phyloP scores from a whole-genome alignment of 352 stramenopile species.

The Thalassiosira pacifica region DNA sequence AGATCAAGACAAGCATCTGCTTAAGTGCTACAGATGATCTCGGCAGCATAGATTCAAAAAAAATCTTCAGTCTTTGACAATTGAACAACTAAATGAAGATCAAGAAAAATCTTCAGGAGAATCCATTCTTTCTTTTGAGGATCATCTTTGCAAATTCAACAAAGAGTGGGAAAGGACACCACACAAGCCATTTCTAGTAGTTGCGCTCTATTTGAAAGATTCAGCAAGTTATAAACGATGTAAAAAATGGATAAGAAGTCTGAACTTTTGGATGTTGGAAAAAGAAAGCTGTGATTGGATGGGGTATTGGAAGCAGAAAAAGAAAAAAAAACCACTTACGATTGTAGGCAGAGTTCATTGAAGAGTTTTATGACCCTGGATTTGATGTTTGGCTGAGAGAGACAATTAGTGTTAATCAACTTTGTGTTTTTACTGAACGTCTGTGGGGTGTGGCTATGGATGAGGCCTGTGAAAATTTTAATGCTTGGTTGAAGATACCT shows the following conservation, averaged over 20 bases:
- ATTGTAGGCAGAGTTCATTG: constrained; percentile 4
- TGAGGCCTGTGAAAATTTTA: background rate
- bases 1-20: background rate
- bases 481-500: background rate
- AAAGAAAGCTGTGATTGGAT: constrained; percentile 21
- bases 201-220: constrained; percentile 15
- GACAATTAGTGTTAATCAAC: background rate
- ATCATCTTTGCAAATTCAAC: background rate
- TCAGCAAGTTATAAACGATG: background rate
- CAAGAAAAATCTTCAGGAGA: background rate
- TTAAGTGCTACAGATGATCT: background rate
- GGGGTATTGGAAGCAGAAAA: background rate
- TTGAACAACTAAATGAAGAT: background rate
- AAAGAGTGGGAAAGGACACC: background rate
- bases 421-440: background rate
- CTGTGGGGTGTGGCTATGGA: background rate
- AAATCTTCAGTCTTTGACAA: background rate
- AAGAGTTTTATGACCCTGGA: background rate
- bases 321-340: constrained; percentile 19
- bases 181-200: background rate
- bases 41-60: background rate
- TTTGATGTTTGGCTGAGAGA: background rate
- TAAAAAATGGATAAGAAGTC: background rate
- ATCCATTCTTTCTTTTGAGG: background rate
- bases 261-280: constrained; percentile 18